These are phyloP conservation scores for Solanum commersonii DNA, from an alignment of 257 asterid species.

Conservation along the genomic window DNA sequence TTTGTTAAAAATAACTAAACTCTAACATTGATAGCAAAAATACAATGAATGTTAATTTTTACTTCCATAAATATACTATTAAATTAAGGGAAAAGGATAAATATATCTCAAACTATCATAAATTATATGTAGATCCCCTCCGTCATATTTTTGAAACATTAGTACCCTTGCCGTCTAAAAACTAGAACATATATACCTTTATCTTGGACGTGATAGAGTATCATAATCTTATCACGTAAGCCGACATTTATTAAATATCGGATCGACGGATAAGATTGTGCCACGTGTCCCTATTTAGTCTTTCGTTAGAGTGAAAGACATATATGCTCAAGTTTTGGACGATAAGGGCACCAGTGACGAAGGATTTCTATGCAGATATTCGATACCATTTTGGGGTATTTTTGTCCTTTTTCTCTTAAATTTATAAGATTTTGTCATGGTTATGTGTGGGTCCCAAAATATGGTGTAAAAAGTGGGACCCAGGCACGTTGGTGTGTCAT, in stretches of 20 bases:
- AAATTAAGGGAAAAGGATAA: accelerated
- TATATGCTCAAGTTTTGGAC: neutral
- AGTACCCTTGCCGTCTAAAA: no score
- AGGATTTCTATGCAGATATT: no score
- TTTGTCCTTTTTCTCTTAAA: neutral
- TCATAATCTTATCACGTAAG: neutral
- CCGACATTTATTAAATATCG: no score
- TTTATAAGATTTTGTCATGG: no score
- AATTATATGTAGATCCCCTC: accelerated
- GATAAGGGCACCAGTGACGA: neutral
- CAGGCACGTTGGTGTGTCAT: neutral
- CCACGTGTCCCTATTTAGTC: neutral
- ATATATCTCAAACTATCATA: accelerated
- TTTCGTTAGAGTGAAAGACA: neutral
- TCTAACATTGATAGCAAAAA: neutral
- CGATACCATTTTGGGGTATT: no score
- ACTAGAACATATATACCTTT: no score
- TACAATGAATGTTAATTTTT: neutral
- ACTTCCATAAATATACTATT: neutral
- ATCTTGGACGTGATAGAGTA: no score
- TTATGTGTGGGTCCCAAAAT: neutral
- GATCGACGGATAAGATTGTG: neutral
- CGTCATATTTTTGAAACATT: no score
- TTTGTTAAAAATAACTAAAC: neutral
- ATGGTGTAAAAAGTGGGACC: neutral